These are phyloP conservation scores for Periconia macrospinosa DNA, from an alignment of 2,329 filamentous ascomycete genomes.

Conservation along the genomic window DNA sequence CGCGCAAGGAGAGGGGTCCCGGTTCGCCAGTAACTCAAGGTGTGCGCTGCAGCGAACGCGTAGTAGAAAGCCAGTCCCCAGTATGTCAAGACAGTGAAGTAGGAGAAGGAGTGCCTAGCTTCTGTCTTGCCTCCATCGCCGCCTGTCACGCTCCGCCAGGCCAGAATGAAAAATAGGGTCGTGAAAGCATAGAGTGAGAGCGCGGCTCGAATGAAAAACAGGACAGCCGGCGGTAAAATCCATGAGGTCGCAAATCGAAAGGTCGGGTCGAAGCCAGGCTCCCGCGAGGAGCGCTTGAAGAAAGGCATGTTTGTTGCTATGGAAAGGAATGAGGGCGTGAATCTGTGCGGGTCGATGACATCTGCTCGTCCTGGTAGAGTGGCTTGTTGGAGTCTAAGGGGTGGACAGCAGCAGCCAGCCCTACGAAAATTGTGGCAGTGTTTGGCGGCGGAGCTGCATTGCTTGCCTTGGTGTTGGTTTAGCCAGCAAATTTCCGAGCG, in stretches of 20 bases:
- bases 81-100: slow-evolving; percentile 80
- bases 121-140: slow-evolving; percentile 52
- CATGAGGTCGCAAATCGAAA: slow-evolving; percentile 80
- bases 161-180: slow-evolving; percentile 70
- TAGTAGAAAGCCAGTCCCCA: slow-evolving; percentile 85
- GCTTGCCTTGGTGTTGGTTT: slow-evolving; percentile 1
- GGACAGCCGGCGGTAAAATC: slow-evolving; percentile 67
- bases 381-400: neutral
- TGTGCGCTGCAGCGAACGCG: slow-evolving; percentile 68
- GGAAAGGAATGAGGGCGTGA: neutral
- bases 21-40: slow-evolving; percentile 60
- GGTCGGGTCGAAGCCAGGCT: slow-evolving; percentile 46
- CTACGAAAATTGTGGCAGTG: too few relatives aligned
- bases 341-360: slow-evolving; percentile 4
- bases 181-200: slow-evolving; percentile 67
- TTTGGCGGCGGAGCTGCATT: neutral
- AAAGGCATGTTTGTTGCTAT: slow-evolving; percentile 24
- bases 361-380: neutral
- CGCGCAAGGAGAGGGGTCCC: slow-evolving; percentile 40
- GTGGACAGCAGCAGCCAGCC: neutral
- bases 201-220: slow-evolving; percentile 60
- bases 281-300: slow-evolving; percentile 22
- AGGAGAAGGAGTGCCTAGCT: slow-evolving; percentile 66
- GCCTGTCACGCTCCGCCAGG: slow-evolving; percentile 55
- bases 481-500: neutral